Percentiles rank a stretch among this genome's conserved stretches.
These are phyloP conservation scores for Aethionema arabicum DNA, from an alignment of 345 rosid species.

Conservation along the genomic window DNA sequence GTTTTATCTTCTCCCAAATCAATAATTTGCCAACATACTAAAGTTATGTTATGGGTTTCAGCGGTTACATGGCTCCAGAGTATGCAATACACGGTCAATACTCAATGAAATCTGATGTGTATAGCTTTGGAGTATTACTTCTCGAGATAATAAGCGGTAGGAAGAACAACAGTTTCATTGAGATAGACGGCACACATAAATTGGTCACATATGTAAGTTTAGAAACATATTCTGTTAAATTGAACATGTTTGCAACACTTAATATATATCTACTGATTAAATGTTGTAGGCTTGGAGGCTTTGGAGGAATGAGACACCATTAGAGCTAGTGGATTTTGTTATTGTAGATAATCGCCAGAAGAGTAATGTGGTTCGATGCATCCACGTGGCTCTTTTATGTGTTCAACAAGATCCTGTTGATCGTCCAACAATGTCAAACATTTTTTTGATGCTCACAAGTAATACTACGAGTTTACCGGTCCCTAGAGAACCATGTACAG, in stretches of 20 bases:
- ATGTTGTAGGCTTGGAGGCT: constrained; percentile 49
- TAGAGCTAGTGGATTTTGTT: constrained; percentile 42
- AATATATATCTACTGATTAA: background rate
- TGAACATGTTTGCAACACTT: background rate
- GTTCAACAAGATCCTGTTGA: constrained; percentile 50
- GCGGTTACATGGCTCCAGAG: constrained; percentile 51
- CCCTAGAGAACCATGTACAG: constrained; percentile 5
- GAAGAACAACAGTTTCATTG: constrained; percentile 29
- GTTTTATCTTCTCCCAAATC: background rate
- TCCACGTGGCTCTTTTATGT: constrained; percentile 51
- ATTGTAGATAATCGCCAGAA: constrained; percentile 26
- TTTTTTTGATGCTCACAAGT: constrained; percentile 40
- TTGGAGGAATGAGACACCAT: constrained; percentile 44
- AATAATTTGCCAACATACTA: background rate
- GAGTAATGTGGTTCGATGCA: constrained; percentile 44
- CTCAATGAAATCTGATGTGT: constrained; percentile 44
- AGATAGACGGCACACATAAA: constrained; percentile 14
- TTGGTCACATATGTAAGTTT: constrained; percentile 38
- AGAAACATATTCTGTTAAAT: background rate
- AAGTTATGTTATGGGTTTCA: constrained; percentile 7
- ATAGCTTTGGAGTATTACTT: constrained; percentile 38
- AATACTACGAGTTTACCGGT: constrained; percentile 26
- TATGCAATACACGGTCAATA: constrained; percentile 38
- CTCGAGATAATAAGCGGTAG: constrained; percentile 40
- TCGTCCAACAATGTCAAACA: constrained; percentile 47